These are phyloP conservation scores for Rhytidiadelphus loreus DNA, from an alignment of 225 moss, liverwort and hornwort genomes.

Conservation along the genomic window DNA sequence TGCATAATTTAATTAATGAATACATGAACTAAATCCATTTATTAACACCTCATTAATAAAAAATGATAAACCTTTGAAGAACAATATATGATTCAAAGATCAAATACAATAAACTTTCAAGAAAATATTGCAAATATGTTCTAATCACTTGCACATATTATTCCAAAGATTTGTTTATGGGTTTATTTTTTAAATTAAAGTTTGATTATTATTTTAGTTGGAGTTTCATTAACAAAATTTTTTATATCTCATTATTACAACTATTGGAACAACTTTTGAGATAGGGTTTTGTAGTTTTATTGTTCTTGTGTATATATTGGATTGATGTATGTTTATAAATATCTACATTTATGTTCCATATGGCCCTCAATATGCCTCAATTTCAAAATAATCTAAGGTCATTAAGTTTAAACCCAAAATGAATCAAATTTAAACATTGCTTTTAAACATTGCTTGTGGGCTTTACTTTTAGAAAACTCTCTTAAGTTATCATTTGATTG, in stretches of 20 bases:
- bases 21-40: rapidly evolving
- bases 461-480: neutral
- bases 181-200: neutral
- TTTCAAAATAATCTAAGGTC: neutral
- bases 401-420: neutral
- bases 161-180: neutral
- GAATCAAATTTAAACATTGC: neutral
- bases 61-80: neutral
- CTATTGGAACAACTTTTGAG: neutral
- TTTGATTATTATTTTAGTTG: neutral
- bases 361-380: neutral
- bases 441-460: neutral
- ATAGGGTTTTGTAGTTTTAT: rapidly evolving
- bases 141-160: neutral
- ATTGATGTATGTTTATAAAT: too few species aligned
- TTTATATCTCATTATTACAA: neutral
- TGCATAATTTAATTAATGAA: rapidly evolving
- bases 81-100: neutral
- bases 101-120: neutral
- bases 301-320: neutral
- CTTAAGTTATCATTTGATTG: neutral
- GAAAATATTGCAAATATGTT: neutral
- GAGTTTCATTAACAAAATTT: neutral
- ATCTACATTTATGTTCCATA: neutral
- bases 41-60: neutral